Evolutionary conservation across 2,329 filamentous ascomycete species (phyloP).

Genomic region (Neofusicoccum ribis): DNA sequence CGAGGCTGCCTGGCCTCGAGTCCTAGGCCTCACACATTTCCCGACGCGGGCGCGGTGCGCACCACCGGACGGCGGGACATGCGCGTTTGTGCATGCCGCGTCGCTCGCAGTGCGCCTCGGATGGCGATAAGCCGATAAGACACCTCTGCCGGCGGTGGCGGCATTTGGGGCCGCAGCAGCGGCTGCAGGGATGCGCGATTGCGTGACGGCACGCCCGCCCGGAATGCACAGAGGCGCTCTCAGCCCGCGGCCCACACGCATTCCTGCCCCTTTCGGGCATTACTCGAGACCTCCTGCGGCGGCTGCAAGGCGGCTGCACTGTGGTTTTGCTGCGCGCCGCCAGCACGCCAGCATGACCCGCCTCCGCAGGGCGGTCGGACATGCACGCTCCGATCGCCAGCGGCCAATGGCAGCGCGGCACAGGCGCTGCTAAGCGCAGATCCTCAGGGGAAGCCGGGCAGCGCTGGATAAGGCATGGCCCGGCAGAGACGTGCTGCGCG

Average conservation of each 20-base stretch:
- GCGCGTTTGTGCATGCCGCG: neutral
- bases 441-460: constrained; percentile 13
- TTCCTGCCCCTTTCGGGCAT: constrained; percentile 1
- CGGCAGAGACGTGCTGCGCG: neutral
- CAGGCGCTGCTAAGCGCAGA: constrained; percentile 7
- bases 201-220: constrained; percentile 2
- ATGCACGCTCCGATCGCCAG: constrained; percentile 3
- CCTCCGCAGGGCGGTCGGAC: constrained; percentile 12
- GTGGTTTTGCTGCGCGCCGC: neutral
- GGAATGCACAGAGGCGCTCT: constrained; percentile 1
- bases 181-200: neutral
- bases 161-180: neutral
- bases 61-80: neutral
- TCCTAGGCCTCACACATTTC: neutral
- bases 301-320: neutral
- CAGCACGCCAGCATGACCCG: neutral
- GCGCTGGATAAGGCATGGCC: neutral
- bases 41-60: neutral
- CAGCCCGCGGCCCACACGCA: neutral
- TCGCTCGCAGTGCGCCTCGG: neutral
- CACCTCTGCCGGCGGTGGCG: constrained; percentile 4
- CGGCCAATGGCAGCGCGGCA: constrained; percentile 8
- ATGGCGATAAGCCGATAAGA: constrained; percentile 1
- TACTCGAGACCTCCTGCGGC: neutral
- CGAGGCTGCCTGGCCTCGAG: no score